Evolutionary conservation across 164 flowering plant species (phyloP), one percentile per base, ranked within the genome.

Genomic region (Tetracentron sinense): DNA sequence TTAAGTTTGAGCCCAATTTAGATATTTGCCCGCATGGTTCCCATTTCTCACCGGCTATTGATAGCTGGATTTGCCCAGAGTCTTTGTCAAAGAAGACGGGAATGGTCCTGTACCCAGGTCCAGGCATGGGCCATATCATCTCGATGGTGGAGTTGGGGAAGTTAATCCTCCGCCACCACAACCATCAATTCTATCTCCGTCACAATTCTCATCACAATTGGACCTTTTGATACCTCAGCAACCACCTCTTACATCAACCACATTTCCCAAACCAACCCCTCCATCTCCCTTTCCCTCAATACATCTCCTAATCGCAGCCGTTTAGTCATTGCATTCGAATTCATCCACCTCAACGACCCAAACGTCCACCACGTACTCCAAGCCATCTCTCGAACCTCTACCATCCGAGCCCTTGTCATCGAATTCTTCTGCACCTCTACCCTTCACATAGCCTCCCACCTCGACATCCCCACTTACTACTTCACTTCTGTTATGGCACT

Each of bases 91-190:
- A n/a, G n/a, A n/a, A n/a, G n/a, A n/a, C n/a, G n/a, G n/a, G n/a
- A n/a, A 47, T 56, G 14, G 68, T 56, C 0, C 38, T 64, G 46
- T 64, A 57, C 25, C 61, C 66, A 20, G 28, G 44, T 7, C 61
- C 66, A 0, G 16, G 16, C 20, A 8, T 55, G 6, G 35, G 48
- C 31, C 23, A 42, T 46, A 12, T n/a, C n/a, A n/a, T n/a, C n/a
- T n/a, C n/a, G n/a, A 47, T 61, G 61, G 65, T 68, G 16, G 71
- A 61, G 46, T 25, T 68, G 1, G 72, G 57, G 0, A 68, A 62
- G 66, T 60, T 62, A 5, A 48, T 68, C 28, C 38, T 56, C 2
- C 49, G 21, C 5, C 61, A 56, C 42, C 42, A 62, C n/a, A n/a
- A n/a, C n/a, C n/a, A n/a, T n/a, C 23, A 49, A 46, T n/a, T 1